Percentiles rank a stretch among this genome's conserved stretches.
Evolutionary conservation across 352 stramenopile species (phyloP).

Genomic region (Phytopythium ostracodes): DNA sequence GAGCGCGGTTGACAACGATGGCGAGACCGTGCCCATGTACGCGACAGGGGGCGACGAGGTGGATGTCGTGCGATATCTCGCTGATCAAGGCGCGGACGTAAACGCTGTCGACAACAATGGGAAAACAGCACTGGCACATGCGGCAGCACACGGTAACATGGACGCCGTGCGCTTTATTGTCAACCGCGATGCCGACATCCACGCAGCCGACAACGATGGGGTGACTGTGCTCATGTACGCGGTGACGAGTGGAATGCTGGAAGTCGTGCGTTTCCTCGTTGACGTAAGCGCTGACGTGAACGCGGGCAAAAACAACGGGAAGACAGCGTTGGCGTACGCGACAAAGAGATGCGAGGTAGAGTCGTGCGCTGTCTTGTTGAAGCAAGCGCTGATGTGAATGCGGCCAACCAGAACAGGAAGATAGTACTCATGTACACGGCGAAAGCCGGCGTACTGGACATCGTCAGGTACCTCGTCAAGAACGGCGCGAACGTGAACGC

Average conservation of each 20-base stretch:
- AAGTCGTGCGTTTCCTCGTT: neutral
- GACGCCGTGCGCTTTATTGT: neutral
- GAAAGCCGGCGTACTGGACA: neutral
- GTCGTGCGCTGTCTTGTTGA: neutral
- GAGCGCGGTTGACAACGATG: too few species aligned
- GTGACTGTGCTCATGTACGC: neutral
- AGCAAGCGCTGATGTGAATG: neutral
- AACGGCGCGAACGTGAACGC: neutral
- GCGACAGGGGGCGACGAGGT: neutral
- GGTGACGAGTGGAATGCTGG: neutral
- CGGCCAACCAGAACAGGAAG: neutral
- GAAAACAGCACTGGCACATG: constrained; percentile 1
- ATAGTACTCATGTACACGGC: neutral
- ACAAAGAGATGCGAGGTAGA: too few species aligned
- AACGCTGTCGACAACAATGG: neutral
- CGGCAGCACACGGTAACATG: neutral
- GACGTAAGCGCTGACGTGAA: neutral
- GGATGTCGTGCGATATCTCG: neutral
- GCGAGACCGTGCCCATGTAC: too few species aligned
- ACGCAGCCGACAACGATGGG: neutral
- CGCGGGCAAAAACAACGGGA: neutral
- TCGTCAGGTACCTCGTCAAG: constrained; percentile 21
- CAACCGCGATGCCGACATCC: neutral
- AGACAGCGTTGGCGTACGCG: neutral
- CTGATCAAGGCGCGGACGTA: neutral